phyloP scores from a whole-genome alignment of 331 rosid species.

The Acacia pycnantha region DNA sequence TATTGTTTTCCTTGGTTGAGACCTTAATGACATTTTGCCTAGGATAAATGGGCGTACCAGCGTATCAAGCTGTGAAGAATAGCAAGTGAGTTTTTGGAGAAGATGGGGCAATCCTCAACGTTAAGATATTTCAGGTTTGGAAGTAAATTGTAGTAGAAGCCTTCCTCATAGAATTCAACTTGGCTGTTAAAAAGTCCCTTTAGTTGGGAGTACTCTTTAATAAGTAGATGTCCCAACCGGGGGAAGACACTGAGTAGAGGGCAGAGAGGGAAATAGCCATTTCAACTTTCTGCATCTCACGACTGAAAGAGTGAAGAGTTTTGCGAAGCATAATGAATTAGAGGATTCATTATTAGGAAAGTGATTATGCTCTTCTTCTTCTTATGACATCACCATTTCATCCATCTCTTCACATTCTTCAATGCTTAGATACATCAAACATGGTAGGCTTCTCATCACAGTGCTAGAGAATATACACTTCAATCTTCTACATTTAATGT shows the following conservation, averaged over 20 bases:
- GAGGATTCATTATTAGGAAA: background rate
- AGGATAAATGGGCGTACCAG: background rate
- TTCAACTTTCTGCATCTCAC: background rate
- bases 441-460: background rate
- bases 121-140: background rate
- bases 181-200: no score
- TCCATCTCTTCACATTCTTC: background rate
- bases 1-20: no score
- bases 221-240: fast-evolving
- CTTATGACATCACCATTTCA: background rate
- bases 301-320: fast-evolving
- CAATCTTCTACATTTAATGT: background rate
- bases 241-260: background rate
- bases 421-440: background rate
- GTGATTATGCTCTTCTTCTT: background rate
- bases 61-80: background rate
- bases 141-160: background rate
- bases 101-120: background rate
- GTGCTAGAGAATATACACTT: background rate
- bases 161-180: background rate
- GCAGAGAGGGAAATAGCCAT: background rate
- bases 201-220: background rate
- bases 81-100: background rate
- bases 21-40: no score
- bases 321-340: background rate